These are phyloP conservation scores for Phytophthora citricola DNA, from an alignment of 352 stramenopile species.

Conservation along the genomic window DNA sequence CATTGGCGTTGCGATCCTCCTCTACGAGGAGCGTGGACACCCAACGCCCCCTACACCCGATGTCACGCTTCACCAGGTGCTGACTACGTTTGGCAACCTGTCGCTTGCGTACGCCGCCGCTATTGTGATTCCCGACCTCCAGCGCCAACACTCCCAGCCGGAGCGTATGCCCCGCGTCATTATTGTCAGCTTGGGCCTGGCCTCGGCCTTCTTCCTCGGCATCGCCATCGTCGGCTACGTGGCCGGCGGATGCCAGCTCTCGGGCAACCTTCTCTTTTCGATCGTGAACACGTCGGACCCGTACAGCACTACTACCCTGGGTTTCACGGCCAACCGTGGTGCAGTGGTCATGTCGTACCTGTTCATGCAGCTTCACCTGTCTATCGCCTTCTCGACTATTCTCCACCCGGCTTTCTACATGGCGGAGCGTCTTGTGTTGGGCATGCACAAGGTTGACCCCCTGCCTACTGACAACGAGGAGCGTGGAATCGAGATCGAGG, in stretches of 20 bases:
- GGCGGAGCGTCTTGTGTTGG: slow-evolving; percentile 27
- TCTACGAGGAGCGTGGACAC: slow-evolving; percentile 47
- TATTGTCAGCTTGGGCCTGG: slow-evolving; percentile 42
- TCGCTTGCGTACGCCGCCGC: neutral
- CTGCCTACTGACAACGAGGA: slow-evolving; percentile 21
- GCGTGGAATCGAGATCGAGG: slow-evolving; percentile 19
- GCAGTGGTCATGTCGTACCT: slow-evolving; percentile 48
- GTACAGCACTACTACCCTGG: slow-evolving; percentile 34
- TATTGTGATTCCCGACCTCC: neutral
- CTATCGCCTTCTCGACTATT: slow-evolving; percentile 56
- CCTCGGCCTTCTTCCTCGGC: slow-evolving; percentile 52
- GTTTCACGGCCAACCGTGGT: slow-evolving; percentile 45
- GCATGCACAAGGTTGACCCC: slow-evolving; percentile 41
- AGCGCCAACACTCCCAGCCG: slow-evolving; percentile 11
- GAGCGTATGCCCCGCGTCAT: slow-evolving; percentile 59
- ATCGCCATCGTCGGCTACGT: slow-evolving; percentile 44
- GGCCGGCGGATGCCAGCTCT: slow-evolving; percentile 52
- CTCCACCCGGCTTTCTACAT: slow-evolving; percentile 48
- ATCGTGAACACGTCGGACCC: slow-evolving; percentile 35
- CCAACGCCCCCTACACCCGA: slow-evolving; percentile 40
- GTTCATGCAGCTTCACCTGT: slow-evolving; percentile 64
- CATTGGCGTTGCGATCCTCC: slow-evolving; percentile 43
- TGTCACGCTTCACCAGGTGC: slow-evolving; percentile 47
- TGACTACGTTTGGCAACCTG: slow-evolving; percentile 39
- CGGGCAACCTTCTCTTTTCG: slow-evolving; percentile 61